Evolutionary conservation across 805 yeast genomes (phyloP).

Genomic region (Zygotorulaspora chibaensis): DNA sequence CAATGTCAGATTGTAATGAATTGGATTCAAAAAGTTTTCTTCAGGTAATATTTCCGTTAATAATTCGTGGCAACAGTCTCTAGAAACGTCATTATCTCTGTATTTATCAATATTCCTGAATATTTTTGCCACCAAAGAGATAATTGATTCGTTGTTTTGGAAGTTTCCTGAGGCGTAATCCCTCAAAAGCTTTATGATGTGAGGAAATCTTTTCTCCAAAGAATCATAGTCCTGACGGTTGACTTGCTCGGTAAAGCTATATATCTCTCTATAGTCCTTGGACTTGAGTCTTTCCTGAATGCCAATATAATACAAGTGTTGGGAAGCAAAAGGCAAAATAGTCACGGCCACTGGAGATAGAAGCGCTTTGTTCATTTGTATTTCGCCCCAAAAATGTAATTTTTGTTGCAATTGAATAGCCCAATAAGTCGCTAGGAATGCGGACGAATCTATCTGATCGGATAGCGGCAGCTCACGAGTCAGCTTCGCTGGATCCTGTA

Average conservation of each 20-base stretch:
- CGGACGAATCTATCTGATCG: conserved; percentile 22
- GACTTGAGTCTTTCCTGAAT: conserved; percentile 31
- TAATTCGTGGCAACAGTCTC: conserved; percentile 51
- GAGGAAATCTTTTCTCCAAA: conserved; percentile 25
- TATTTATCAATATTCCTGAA: conserved; percentile 28
- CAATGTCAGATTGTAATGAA: conserved; percentile 45
- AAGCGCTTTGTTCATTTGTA: conserved; percentile 31
- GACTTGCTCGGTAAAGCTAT: conserved; percentile 24
- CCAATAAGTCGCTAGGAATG: conserved; percentile 44
- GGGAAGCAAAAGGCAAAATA: conserved; percentile 40
- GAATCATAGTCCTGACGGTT: conserved; percentile 12
- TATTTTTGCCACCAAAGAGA: conserved; percentile 44
- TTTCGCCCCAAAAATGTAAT: conserved; percentile 42
- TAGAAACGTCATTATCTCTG: conserved; percentile 44
- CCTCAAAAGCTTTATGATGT: conserved; percentile 45
- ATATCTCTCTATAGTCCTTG: conserved; percentile 18
- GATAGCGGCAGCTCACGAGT: conserved; percentile 1
- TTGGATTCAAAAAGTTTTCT: conserved; percentile 43
- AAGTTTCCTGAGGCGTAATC: conserved; percentile 54
- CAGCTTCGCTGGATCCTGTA: conserved; percentile 3
- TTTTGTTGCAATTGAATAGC: conserved; percentile 45
- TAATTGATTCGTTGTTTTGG: conserved; percentile 43
- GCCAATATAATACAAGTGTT: conserved; percentile 34
- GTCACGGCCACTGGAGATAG: conserved; percentile 43
- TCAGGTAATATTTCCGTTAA: conserved; percentile 34